A percentile compares a stretch with the other conserved stretches of the same genome.
Conservation (phyloP, 768 basidiomycete species). For the Phanerochaete sordida region DNA sequence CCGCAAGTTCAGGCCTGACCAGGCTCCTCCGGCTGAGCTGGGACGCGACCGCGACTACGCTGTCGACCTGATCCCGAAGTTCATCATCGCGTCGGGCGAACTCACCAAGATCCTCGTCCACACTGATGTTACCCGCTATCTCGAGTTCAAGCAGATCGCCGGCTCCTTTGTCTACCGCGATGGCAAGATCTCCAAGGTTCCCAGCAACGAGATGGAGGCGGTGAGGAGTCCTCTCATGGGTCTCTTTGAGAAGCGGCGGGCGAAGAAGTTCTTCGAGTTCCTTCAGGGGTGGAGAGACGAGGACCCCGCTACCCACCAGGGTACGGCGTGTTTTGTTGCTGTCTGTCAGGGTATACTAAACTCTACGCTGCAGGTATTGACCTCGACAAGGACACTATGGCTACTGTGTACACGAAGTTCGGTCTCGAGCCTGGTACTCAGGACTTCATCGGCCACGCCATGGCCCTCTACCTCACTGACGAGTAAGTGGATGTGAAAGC, state of each 20-base stretch:
- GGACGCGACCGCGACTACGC: constrained; percentile 98
- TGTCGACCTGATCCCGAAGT: constrained; percentile 97
- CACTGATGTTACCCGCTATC: constrained; percentile 97
- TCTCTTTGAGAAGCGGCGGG: constrained; percentile 96
- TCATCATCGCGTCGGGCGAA: constrained; percentile 97
- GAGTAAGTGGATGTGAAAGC: constrained; percentile 58
- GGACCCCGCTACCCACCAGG: constrained; percentile 95
- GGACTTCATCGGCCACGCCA: constrained; percentile 98
- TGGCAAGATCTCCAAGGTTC: constrained; percentile 95
- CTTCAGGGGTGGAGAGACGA: constrained; percentile 94
- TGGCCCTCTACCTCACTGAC: constrained; percentile 97
- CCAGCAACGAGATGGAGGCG: constrained; percentile 96
- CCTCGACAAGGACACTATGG: constrained; percentile 91
- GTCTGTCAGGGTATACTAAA: background rate
- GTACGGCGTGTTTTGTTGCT: constrained; percentile 38
- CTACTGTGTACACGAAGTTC: constrained; percentile 93
- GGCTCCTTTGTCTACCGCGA: constrained; percentile 98
- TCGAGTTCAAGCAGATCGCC: constrained; percentile 99
- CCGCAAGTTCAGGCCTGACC: constrained; percentile 85
- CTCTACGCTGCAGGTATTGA: constrained; percentile 57
- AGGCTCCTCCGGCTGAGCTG: constrained; percentile 74
- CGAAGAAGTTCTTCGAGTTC: constrained; percentile 98
- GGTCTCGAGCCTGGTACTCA: constrained; percentile 96
- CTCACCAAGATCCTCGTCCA: constrained; percentile 98
- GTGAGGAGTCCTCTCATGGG: constrained; percentile 96